Evolutionary conservation across 1,284 basidiomycete genomes (phyloP), one percentile per base, ranked within the genome.

Genomic region (Ceratobasidium papillatum): DNA sequence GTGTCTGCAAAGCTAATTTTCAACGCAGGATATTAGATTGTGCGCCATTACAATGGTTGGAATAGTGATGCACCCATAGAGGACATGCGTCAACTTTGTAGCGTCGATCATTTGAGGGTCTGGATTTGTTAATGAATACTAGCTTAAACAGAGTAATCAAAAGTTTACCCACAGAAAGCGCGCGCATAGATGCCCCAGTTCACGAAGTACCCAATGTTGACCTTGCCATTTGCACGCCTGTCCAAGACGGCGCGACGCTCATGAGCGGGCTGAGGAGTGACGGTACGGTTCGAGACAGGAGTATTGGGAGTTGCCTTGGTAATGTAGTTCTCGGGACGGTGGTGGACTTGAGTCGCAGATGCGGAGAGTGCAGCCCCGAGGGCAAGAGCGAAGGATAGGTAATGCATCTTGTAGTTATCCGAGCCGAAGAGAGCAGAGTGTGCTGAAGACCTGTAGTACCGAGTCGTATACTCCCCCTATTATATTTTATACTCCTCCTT

Each of bases 1-100:
- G 92, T 87, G 81, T 96, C 94, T 63, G 92, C 95, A 79, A 98
- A 98, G 25, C 69, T 72, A 52, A 45, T 51, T n/a, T 17, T 12
- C 14, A 27, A 8, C 11, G n/a, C 5, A 49, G n/a, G 43, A 22
- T 58, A 19, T 36, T 2, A 45, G 30, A 54, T 11, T 17, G 38
- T 25, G 11, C 19, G 3, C 12, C 34, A 3, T 1, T 11, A 32
- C 7, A 32, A 14, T n/a, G 17, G 43, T 17, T 25, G 0, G 17
- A 45, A 17, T 43, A 11, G 22, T 34, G 1, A 66, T 56, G 19
- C 25, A 72, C 2, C 90, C 83, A 80, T 97, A 97, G 27, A 96
- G 84, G 79, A 98, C 88, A 80, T 96, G 94, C 76, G 87, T 87
- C 82, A 88, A 87, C 81, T 84, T 88, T 75, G 81, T 83, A 74